phyloP scores from a whole-genome alignment of 2,329 filamentous ascomycete species.

The Alternaria burnsii region DNA sequence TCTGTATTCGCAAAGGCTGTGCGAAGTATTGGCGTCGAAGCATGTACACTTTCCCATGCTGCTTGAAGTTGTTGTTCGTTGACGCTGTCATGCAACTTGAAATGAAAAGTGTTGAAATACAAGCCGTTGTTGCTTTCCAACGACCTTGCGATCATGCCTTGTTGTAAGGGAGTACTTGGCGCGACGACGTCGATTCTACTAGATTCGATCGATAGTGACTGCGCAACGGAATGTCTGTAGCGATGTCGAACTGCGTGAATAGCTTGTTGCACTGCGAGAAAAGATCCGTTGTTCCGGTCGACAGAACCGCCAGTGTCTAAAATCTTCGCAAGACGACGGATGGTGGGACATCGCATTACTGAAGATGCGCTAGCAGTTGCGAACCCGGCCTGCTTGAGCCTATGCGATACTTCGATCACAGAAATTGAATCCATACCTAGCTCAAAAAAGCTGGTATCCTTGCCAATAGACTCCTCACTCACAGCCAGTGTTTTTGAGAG shows the following conservation, averaged over 20 bases:
- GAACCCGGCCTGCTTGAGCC: constrained; percentile 71
- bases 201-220: constrained; percentile 60
- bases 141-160: constrained; percentile 82
- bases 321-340: constrained; percentile 53
- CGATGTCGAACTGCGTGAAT: constrained; percentile 72
- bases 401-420: constrained; percentile 72
- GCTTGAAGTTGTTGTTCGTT: constrained; percentile 59
- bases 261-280: constrained; percentile 64
- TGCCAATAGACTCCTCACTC: constrained; percentile 55
- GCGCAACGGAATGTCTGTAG: constrained; percentile 63
- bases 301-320: constrained; percentile 26
- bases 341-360: constrained; percentile 67
- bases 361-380: constrained; percentile 67
- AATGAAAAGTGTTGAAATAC: constrained; percentile 81
- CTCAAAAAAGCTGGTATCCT: constrained; percentile 78
- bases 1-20: constrained; percentile 76
- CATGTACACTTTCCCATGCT: constrained; percentile 67
- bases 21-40: constrained; percentile 70
- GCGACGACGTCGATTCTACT: constrained; percentile 74
- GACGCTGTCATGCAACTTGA: constrained; percentile 60
- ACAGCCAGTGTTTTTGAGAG: constrained; percentile 64
- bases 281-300: constrained; percentile 30
- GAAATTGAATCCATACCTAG: constrained; percentile 90
- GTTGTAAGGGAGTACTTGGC: constrained; percentile 85
- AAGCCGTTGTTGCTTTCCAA: constrained; percentile 64